These are phyloP conservation scores for Lactarius pseudohatsudake DNA, from an alignment of 768 basidiomycete genomes.

Conservation along the genomic window DNA sequence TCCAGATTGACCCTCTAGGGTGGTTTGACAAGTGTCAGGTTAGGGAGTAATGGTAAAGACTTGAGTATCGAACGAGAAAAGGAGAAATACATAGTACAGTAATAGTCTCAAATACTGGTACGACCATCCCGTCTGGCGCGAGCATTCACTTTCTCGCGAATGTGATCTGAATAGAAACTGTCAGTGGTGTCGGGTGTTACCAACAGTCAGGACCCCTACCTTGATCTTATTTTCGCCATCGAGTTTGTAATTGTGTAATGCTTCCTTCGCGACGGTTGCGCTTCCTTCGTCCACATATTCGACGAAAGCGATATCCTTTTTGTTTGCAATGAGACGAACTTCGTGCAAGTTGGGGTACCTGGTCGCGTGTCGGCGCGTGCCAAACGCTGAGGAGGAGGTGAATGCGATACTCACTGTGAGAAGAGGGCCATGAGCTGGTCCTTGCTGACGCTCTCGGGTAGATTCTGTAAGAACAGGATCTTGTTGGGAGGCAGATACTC, in stretches of 20 bases:
- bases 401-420: conserved; percentile 64
- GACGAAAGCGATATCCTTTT: conserved; percentile 98
- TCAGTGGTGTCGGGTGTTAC: conserved; percentile 5
- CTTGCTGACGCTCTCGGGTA: conserved; percentile 90
- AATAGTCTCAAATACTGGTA: conserved; percentile 13
- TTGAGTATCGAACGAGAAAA: background rate
- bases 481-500: conserved; percentile 99
- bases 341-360: conserved; percentile 96
- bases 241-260: conserved; percentile 95
- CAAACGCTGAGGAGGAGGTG: background rate
- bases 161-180: conserved; percentile 25
- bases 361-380: background rate
- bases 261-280: conserved; percentile 90
- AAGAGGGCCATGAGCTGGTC: conserved; percentile 90
- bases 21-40: conserved; percentile 3
- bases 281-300: conserved; percentile 93
- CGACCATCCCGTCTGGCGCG: background rate
- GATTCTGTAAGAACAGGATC: conserved; percentile 96
- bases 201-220: conserved; percentile 42
- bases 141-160: conserved; percentile 30
- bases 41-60: conserved; percentile 11
- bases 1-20: background rate
- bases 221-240: conserved; percentile 99
- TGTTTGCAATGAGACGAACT: conserved; percentile 97
- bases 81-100: conserved; percentile 23